Base-by-base conservation (phyloP, 1,139 yeast species). In the Zygosaccharomyces pseudobailii region DNA sequence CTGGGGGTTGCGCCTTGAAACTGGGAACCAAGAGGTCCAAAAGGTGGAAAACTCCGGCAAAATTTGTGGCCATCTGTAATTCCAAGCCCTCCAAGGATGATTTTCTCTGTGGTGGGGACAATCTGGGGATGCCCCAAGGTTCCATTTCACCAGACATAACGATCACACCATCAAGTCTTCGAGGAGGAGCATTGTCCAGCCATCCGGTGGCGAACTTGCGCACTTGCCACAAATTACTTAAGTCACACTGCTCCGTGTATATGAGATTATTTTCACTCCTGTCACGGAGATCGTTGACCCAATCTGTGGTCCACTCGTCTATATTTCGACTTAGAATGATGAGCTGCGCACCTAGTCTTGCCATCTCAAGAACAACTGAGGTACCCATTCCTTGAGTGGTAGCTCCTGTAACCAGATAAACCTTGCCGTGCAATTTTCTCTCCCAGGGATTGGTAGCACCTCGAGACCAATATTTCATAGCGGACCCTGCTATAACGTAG, bases 191-290 rank as follows among this genome's bases (percentile, higher is more conserved):
- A 62, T 87, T 89, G 66, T 92, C 96, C 50, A 92, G 73, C 97
- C 97, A 92, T 54, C 76, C 82, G 1, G 98, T 90, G 27, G 96
- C 97, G 71, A 92, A 92, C 63, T 82, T 81, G 56, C 98, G 75
- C n/a, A 92, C 75, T 5, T 90, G 81, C 62, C 83, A 73, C 51
- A 92, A 71, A 47, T 87, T 82, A 23, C 80, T 74, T 51, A 92
- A 72, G 65, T 94, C 95, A 66, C 96, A 88, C 55, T 82, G 79
- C 61, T 92, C 98, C 9, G 94, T 94, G 64, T 87, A 90, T 34
- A 92, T 79, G 74, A 90, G 66, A 47, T 77, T 76, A 67, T 90
- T 92, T 42, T 74, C 74, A 25, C 92, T 82, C 25, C 66, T 69
- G 19, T 79, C 84, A 50, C 98, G 73, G 50, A 92, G 67, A 59